Evolutionary conservation across 345 rosid species (phyloP), one percentile per base, ranked within the genome.

Genomic region (Syzygium aqueum): DNA sequence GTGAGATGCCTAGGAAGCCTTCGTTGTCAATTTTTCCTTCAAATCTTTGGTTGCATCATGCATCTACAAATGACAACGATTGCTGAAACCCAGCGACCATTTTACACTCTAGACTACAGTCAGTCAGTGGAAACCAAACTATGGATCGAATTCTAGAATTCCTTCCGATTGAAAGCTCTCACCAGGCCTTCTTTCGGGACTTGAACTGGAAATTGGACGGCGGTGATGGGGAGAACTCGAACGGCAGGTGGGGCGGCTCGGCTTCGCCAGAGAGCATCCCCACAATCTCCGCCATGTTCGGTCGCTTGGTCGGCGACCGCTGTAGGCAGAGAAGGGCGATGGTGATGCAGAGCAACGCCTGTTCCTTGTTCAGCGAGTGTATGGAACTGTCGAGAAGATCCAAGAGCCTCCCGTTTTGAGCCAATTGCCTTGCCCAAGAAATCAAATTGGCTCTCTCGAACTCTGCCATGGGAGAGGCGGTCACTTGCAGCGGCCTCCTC

Each of bases 381-480:
- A 95, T 86, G 63, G 92, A 91, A 54, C 89, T 89, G 93, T 97
- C 99, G 21, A 95, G 95, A 90, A 97, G 90, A 86, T 97, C 99
- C 80, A 94, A 87, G n/a, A 97, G 93, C 89, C 92, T 96, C 86
- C 97, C 96, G 5, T 90, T 88, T 59, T 97, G 92, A 2, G 96
- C 98, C 21, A 97, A 94, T 82, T 93, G 93, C 5, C 98, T 90
- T 1, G 97, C 97, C 99, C 99, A 97, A 33, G 97, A 97, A 67
- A 95, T 91, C 46, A 97, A 93, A 89, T 96, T 97, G 5, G 99
- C 98, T 15, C 96, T 93, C 77, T 94, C 95, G 86, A 95, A 94
- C 88, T 96, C 98, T 1, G 98, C 92, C 93, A 94, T 89, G 0
- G 96, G 97, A 0, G 97, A 93, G 87, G 92, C 96, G 0, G 97